Percentiles rank a stretch among this genome's conserved stretches.
Conservation (phyloP, 2,329 filamentous ascomycete species). For the Saccharata proteae region DNA sequence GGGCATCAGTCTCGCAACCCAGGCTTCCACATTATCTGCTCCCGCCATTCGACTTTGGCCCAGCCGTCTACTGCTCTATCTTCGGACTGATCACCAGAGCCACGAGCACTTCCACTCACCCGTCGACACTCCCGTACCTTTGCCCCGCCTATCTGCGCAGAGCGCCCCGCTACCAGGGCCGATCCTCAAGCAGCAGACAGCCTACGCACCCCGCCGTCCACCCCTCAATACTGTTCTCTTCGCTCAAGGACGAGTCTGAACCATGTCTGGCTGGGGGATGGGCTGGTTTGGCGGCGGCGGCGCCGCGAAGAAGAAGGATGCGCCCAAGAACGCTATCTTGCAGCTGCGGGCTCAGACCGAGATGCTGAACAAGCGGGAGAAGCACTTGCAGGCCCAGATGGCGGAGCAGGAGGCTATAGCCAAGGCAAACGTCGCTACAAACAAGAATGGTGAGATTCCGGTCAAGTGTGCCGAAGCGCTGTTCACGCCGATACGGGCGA, state of each 20-base stretch:
- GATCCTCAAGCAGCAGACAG: background rate
- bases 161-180: conserved; percentile 6
- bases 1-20: too few species aligned
- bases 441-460: conserved; percentile 89
- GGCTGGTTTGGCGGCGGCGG: conserved; percentile 81
- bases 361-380: conserved; percentile 95
- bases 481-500: too few species aligned
- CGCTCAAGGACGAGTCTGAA: conserved; percentile 1
- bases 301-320: conserved; percentile 80
- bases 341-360: conserved; percentile 78
- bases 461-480: too few species aligned
- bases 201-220: background rate
- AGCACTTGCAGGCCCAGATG: conserved; percentile 82
- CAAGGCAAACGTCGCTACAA: conserved; percentile 74
- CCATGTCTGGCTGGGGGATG: conserved; percentile 35
- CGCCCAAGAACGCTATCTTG: conserved; percentile 92
- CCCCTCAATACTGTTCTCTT: background rate
- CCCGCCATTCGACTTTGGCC: background rate
- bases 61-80: background rate
- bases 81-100: background rate
- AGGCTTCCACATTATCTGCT: conserved; percentile 2
- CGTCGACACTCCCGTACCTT: background rate
- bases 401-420: conserved; percentile 83
- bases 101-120: background rate
- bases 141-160: background rate